Evolutionary conservation across 768 basidiomycete genomes (phyloP), one percentile per base, ranked within the genome.

Genomic region (Pleurotus tuoliensis): DNA sequence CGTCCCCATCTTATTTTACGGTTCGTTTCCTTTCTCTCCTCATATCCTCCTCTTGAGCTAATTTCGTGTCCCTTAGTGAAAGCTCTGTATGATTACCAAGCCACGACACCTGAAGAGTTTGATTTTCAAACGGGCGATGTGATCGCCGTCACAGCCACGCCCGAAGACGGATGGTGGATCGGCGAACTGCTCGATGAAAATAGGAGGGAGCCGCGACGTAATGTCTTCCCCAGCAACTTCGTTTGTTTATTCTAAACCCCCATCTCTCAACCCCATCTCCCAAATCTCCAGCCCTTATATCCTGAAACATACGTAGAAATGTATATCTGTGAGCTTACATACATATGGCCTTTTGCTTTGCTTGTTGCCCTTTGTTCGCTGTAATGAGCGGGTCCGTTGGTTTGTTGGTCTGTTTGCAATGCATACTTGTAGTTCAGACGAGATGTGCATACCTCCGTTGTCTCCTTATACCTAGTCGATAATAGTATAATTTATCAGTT

Each of bases 101-200:
- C 91, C n/a, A 86, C 88, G 8, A 91, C 88, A 59, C 86, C 90
- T 1, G 93, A 95, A 66, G 96, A 98, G 73, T 98, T 98, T 69
- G 90, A 95, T 69, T 98, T 98, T 84, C 92, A 94, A 66, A 77
- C 86, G n/a, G 92, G 90, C 1, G 96, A 98, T 71, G 91, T 97
- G 61, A 97, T 98, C 61, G 95, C 94, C 6, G 95, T 98, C 6
- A 95, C 92, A 0, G 81, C 85, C 22, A 96, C 94, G 5, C 94
- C 94, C 5, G 94, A 94, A 64, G 95, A 97, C 64, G 96, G 96
- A 1, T 98, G 96, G 96, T 98, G 95, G 96, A 90, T 85, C 56
- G 96, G 96, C 22, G 87, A 90, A 62, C 70, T 93, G 56, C 71
- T 92, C 15, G 88, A 91, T 59, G 89, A 92, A 62, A 76, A 78